Evolutionary conservation across 305 asterid species (phyloP), one percentile per base, ranked within the genome.

Genomic region (Lippia alba): DNA sequence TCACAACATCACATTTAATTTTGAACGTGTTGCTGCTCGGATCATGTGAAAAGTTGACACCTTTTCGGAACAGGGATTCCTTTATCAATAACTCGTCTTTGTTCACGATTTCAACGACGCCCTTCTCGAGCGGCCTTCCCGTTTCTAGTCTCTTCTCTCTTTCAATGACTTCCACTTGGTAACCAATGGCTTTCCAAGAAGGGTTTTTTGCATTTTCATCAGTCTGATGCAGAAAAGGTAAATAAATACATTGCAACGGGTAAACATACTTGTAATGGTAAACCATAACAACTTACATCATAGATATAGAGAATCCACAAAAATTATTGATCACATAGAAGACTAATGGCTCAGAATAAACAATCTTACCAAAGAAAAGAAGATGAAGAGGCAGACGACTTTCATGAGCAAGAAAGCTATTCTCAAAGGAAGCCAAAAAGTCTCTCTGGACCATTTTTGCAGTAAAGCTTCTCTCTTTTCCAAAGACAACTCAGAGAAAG

Each of bases 1-100:
- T 83, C 75, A 91, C 93, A 19, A 91, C 96, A 55, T 94, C 99
- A 24, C 99, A 94, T 71, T 72, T 81, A 64, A 94, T 81, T 60
- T 68, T 85, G 17, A 41, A 73, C 1, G 24, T 20, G 32, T 77
- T 54, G 0, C 65, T 73, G 3, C 74, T 56, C 2, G 76, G 74
- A 15, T 82, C 91, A 12, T 83, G 91, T 1, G 66, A 62, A 15
- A 86, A 79, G 8, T 19, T 1, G 41, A 94, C 15, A 44, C 89
- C 95, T 69, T 86, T 94, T 51, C 74, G 77, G 78, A 75, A 59
- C 33, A 89, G 81, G 39, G 91, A 80, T 46, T 87, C 84, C 71
- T 83, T 81, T 20, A 94, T 78, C 44, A 90, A 81, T 1, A 74
- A 66, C 60, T 84, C 92, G 33, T 71, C 79, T 82, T 78, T 62